Base-by-base conservation (phyloP, 75 land plant species). In the Ceratopteris richardii region DNA sequence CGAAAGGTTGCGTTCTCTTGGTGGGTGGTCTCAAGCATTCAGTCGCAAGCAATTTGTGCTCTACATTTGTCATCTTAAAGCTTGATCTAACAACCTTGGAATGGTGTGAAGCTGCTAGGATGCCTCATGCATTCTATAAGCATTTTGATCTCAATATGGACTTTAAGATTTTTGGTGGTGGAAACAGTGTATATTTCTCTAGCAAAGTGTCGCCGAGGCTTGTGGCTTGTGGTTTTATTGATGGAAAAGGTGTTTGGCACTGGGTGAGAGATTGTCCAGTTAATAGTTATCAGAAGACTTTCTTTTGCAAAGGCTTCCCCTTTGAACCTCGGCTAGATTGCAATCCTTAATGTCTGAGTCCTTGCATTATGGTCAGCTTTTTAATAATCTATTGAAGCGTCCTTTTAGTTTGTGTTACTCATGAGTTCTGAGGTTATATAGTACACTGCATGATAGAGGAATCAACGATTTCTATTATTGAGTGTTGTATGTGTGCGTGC, bases 71-170 rank as follows among this genome's bases (percentile, higher is more conserved):
- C 44, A 71, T 84, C 2, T 27, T 84, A 64, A 62, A 71, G 31
- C 58, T 84, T 58, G 78, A 84, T 44, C 54, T 84, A 53, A 64
- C 53, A 4, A 62, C 30, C 5, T 30, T 80, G 64, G 81, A 84
- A 55, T 84, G 87, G 87, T 71, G 71, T 1, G 87, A 84, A 57
- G 80, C 80, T 17, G 78, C 72, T 0, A 59, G 87, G 39, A 84
- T 84, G 87, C 87, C 87, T 1, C 31, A 0, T 1, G 76, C 71
- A 17, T 77, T 80, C 66, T 80, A 43, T 31, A 24, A 31, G 31
- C 67, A 57, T 31, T 82, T 82, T 29, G 52, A 56, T 51, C 31
- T 25, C 44, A 25, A 18, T n/a, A 50, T 57, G 24, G 77, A 77
- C 66, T 75, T 83, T 43, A 80, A 80, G 80, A 74, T 83, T 44